Conservation (phyloP, 805 yeast species). For the Kodamaea neixiangensis region DNA sequence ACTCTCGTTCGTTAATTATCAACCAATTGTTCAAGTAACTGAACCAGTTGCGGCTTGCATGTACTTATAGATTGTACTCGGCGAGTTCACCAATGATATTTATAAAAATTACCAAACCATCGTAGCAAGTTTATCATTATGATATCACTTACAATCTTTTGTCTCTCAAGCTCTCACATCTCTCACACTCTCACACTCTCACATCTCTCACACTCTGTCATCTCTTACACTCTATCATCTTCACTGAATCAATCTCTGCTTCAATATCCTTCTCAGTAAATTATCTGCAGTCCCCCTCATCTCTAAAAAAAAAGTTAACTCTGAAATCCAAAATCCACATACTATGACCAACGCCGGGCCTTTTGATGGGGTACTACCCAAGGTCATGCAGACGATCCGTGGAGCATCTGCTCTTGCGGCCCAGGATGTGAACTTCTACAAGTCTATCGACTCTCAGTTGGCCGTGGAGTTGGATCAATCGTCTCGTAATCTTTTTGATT, state of each 20-base stretch:
- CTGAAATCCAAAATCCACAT: constrained; percentile 3
- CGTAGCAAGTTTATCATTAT: too few relatives aligned
- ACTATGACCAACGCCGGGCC: constrained; percentile 17
- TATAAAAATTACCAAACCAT: too few relatives aligned
- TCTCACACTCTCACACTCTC: too few relatives aligned
- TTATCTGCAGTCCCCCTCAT: background rate
- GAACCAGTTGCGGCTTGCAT: too few relatives aligned
- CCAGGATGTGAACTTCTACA: constrained; percentile 77
- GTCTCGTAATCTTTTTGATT: constrained; percentile 42
- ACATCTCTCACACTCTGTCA: too few relatives aligned
- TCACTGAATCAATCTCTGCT: background rate
- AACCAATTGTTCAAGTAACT: too few relatives aligned
- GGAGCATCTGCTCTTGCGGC: constrained; percentile 70
- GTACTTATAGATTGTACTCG: too few relatives aligned
- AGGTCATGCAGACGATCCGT: constrained; percentile 59
- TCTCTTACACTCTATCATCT: background rate
- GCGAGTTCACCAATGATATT: too few relatives aligned
- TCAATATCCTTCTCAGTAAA: background rate
- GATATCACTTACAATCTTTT: too few relatives aligned
- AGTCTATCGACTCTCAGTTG: constrained; percentile 56
- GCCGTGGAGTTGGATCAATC: constrained; percentile 40
- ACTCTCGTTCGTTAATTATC: too few relatives aligned
- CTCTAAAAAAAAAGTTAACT: background rate
- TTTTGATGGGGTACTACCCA: constrained; percentile 34
- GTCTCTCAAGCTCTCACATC: too few relatives aligned